Evolutionary conservation across 2,329 filamentous ascomycete species (phyloP).

Genomic region (Aureobasidium sp.): DNA sequence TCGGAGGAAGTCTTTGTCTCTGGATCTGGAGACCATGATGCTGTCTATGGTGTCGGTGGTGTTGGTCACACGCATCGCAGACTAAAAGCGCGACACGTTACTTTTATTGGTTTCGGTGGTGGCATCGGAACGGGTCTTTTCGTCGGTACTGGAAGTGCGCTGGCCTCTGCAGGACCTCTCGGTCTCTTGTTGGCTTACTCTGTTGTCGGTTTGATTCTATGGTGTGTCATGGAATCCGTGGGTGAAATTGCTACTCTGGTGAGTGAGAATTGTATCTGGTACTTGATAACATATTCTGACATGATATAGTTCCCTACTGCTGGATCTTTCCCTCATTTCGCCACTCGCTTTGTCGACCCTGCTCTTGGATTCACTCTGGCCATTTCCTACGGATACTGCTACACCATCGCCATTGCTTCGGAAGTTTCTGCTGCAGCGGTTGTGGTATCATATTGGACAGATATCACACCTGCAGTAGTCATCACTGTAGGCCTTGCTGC

Average conservation of each 20-base stretch:
- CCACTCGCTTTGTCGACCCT: conserved; percentile 32
- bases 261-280: background rate
- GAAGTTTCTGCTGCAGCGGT: conserved; percentile 25
- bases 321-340: conserved; percentile 31
- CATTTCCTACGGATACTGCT: conserved; percentile 28
- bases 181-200: conserved; percentile 42
- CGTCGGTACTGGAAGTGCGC: conserved; percentile 43
- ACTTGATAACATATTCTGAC: background rate
- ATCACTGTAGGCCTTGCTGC: conserved; percentile 22
- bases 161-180: conserved; percentile 43
- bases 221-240: conserved; percentile 31
- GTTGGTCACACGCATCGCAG: conserved; percentile 20
- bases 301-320: conserved; percentile 27
- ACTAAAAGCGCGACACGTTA: conserved; percentile 20
- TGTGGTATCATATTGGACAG: conserved; percentile 22
- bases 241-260: conserved; percentile 32
- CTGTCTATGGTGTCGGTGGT: conserved; percentile 18
- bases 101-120: conserved; percentile 21
- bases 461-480: conserved; percentile 18
- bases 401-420: conserved; percentile 22
- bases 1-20: conserved; percentile 1
- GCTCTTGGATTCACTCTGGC: conserved; percentile 39
- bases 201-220: conserved; percentile 32
- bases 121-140: conserved; percentile 46
- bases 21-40: conserved; percentile 10